Evolutionary conservation across 2,329 filamentous ascomycete genomes (phyloP), one percentile per base, ranked within the genome.

Genomic region (Beauveria bassiana): DNA sequence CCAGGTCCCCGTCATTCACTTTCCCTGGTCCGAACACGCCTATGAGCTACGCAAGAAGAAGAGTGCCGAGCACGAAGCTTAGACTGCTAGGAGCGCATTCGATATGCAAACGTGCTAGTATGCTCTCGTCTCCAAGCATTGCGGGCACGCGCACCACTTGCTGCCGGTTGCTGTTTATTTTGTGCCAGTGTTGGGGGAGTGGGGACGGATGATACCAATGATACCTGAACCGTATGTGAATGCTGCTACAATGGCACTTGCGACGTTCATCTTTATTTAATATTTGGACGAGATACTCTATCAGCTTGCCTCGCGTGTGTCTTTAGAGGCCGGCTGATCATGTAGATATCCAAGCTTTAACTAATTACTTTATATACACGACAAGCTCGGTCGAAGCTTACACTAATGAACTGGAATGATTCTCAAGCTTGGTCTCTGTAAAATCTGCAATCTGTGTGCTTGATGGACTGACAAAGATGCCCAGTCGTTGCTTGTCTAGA

Each of bases 11-110:
- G 92, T 97, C 65, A 87, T 89, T 69, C 92, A 96, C 81, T 96
- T 97, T 82, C 93, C 93, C 59, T 97, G 93, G 93, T 93, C 90
- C 43, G 88, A 89, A 69, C 89, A 88, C 77, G 89, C 85, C 59
- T 84, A 83, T 65, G 81, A 86, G 74, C 74, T 72, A 64, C 83
- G 86, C 64, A 72, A 70, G 63, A 68, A 70, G 65, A 79, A 88
- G 79, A 76, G 74, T 60, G 78, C 79, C 45, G 78, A 78, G 58
- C 61, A 62, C 46, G 47, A 58, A 22, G 61, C 54, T 45, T 62
- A 53, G 28, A 34, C 22, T 5, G 54, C 18, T 8, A 1, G 26
- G 26, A 7, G 14, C 20, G 3, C 38, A 20, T 40, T 20, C 5
- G 7, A 34, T 50, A 46, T 16, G 50, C 51, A n/a, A 22, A 10